Base-by-base conservation (phyloP, 2,329 filamentous ascomycete genomes). In the Catunica adiposa region DNA sequence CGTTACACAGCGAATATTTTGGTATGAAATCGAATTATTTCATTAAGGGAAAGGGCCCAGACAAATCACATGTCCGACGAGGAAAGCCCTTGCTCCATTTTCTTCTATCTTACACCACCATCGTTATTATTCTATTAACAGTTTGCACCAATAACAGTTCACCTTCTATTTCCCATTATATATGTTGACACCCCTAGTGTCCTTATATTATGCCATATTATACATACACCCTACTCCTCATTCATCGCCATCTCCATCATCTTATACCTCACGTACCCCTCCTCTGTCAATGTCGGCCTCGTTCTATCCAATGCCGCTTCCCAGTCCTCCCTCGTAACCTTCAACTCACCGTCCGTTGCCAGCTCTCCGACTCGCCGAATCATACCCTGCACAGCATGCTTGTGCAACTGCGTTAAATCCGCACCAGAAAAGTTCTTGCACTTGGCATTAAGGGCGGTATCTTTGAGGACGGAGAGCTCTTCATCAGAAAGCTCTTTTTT, bases 351-450 rank as follows among this genome's bases (percentile, higher is more conserved):
- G 34, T 61, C 64, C 52, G 50, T 46, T 37, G 62, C 64, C 26
- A 64, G 61, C 29, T 8, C 14, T 11, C 50, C 58, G 56, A 67
- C 72, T 47, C 69, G 64, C 50, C 66, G 63, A 14, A 75, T 64
- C 2, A 80, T 68, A 53, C 73, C 75, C 61, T 74, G 68, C 8
- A 71, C 71, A 2, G 82, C 69, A 60, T 78, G 79, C 37, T 66
- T 64, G 50, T 68, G 69, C 9, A 73, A 56, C 0, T 67, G 70
- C 31, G 74, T 73, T 40, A 84, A 66, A 62, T 84, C 80, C 1
- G 80, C 80, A 58, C 80, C 80, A 58, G 84, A 90, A 67, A 90
- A 97, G 23, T 86, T 80, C 8, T 77, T 73, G 66, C 89, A 96
- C 9, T 80, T 71, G 7, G 64, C 58, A 57, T 84, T 81, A 31